Percentiles rank a stretch among this genome's conserved stretches.
Evolutionary conservation across 2,329 filamentous ascomycete genomes (phyloP).

Genomic region (Ceratocystis variospora): DNA sequence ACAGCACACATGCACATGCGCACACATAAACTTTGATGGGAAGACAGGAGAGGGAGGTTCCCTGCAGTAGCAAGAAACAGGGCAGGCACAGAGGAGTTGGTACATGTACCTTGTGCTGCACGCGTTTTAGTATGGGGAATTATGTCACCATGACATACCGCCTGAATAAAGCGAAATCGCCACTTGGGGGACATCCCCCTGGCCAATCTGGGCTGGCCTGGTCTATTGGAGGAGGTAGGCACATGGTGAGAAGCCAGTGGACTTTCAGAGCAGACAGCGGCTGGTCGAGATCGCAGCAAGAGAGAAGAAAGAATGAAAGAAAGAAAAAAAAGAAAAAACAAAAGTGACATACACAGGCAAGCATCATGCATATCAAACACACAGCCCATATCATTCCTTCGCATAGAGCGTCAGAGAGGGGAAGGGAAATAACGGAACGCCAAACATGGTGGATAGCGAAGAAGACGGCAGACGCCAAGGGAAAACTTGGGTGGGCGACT

Average conservation of each 20-base stretch:
- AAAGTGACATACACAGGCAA: not conserved
- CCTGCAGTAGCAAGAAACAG: not conserved
- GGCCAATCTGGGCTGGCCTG: not conserved
- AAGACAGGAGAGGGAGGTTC: not conserved
- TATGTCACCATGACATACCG: not conserved
- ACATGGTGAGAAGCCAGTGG: not conserved
- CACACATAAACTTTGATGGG: not conserved
- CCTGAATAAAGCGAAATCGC: not conserved
- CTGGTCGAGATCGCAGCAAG: not conserved
- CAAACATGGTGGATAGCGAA: no score
- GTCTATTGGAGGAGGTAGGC: not conserved
- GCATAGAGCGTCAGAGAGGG: no score
- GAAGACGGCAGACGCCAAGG: no score
- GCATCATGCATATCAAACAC: no score
- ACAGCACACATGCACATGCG: not conserved
- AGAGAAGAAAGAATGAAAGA: not conserved
- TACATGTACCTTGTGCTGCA: not conserved
- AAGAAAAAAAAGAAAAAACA: not conserved
- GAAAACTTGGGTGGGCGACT: no score
- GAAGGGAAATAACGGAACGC: no score
- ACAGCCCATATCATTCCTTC: no score
- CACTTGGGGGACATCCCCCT: slow-evolving; percentile 1
- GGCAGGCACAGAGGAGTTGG: not conserved
- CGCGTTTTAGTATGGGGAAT: not conserved
- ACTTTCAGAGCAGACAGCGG: not conserved